These are phyloP conservation scores for Candida awuae DNA, from an alignment of 805 yeast species.

Conservation along the genomic window DNA sequence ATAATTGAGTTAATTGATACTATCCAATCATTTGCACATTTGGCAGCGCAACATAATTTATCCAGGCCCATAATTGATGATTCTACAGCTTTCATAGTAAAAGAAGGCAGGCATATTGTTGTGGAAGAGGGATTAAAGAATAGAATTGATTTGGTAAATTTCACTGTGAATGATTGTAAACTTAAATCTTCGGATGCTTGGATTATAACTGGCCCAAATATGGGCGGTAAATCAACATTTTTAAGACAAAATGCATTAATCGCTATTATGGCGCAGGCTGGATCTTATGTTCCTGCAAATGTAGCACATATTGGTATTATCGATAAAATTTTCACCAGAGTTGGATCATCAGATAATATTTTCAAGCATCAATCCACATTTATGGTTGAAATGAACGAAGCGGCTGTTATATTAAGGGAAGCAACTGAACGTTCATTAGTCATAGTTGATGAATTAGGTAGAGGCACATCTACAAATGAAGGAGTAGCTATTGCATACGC, in stretches of 20 bases:
- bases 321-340: constrained; percentile 70
- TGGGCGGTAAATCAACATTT: constrained; percentile 80
- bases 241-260: constrained; percentile 66
- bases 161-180: constrained; percentile 39
- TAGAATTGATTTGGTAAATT: constrained; percentile 31
- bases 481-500: constrained; percentile 84
- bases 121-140: constrained; percentile 67
- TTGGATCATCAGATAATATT: constrained; percentile 81
- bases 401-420: constrained; percentile 56
- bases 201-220: constrained; percentile 83
- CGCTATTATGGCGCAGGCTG: constrained; percentile 64
- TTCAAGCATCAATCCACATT: constrained; percentile 77
- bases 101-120: constrained; percentile 73
- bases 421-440: constrained; percentile 66
- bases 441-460: constrained; percentile 79
- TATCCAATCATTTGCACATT: constrained; percentile 57
- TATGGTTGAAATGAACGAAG: constrained; percentile 89
- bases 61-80: constrained; percentile 57
- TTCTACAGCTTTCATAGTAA: constrained; percentile 40
- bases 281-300: constrained; percentile 64
- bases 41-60: constrained; percentile 62
- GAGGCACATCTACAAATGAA: constrained; percentile 82
- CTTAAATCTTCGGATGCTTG: constrained; percentile 32
- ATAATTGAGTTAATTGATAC: constrained; percentile 61
- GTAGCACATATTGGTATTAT: constrained; percentile 61